Conservation (phyloP, 208 protist genomes). For the Trypanosoma platydactyli region DNA sequence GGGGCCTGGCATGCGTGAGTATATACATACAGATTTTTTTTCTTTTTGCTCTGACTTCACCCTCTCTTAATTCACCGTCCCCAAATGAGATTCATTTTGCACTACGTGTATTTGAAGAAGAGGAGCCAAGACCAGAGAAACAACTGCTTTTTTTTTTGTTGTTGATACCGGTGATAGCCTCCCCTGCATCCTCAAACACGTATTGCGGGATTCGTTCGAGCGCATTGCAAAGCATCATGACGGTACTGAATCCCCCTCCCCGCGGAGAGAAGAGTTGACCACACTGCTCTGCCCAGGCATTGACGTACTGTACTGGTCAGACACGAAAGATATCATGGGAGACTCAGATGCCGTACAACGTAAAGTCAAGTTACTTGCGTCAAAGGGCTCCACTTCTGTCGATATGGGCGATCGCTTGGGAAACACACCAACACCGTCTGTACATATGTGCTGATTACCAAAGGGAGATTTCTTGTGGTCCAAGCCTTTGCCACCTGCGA, state of each 20-base stretch:
- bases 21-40: too few species aligned
- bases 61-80: too few species aligned
- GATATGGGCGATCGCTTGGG: conserved; percentile 14
- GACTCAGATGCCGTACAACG: conserved; percentile 8
- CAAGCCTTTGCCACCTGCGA: not conserved
- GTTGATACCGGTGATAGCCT: too few species aligned
- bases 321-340: conserved; percentile 24
- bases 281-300: conserved; percentile 14
- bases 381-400: conserved; percentile 11
- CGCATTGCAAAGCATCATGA: conserved; percentile 21
- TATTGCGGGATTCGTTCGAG: conserved; percentile 9
- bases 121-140: too few species aligned
- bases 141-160: too few species aligned
- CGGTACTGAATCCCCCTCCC: conserved; percentile 25
- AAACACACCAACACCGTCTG: not conserved
- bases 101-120: too few species aligned
- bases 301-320: not conserved
- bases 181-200: not conserved
- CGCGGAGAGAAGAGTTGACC: conserved; percentile 11
- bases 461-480: not conserved
- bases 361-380: not conserved
- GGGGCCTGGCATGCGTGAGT: too few species aligned
- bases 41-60: too few species aligned
- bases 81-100: too few species aligned
- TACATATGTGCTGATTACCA: not conserved